A percentile compares a stretch with the other conserved stretches of the same genome.
Conservation (phyloP, 352 stramenopile genomes). For the Globisporangium paddicum region DNA sequence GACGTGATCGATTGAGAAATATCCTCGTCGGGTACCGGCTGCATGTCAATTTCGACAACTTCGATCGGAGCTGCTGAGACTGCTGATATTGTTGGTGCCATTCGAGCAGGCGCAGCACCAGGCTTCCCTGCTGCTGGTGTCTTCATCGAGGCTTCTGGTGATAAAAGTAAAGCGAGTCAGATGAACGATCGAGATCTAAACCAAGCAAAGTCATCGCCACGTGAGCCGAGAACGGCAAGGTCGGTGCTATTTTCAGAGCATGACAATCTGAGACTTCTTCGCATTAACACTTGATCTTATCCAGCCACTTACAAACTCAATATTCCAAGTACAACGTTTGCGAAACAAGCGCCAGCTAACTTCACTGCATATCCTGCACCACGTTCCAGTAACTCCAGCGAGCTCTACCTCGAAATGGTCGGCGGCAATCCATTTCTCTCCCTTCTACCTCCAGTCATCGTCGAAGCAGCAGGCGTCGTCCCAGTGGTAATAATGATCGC, state of each 20-base stretch:
- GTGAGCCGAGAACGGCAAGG: background rate
- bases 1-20: background rate
- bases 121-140: background rate
- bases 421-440: background rate
- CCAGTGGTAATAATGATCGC: background rate
- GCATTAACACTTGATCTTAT: no score
- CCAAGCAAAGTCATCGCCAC: no score
- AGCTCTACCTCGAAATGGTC: background rate
- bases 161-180: background rate
- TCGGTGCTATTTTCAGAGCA: background rate
- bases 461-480: background rate
- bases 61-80: background rate
- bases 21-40: background rate
- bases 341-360: no score
- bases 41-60: background rate
- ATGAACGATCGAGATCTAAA: background rate
- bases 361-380: background rate
- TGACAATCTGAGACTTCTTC: no score
- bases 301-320: no score
- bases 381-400: no score
- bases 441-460: background rate
- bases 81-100: background rate
- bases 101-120: background rate
- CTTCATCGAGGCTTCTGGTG: slow-evolving; percentile 2
- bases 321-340: no score